Percentiles rank a stretch among this genome's conserved stretches.
Evolutionary conservation across 2,329 filamentous ascomycete genomes (phyloP).

Genomic region (Exophiala aquamarina): DNA sequence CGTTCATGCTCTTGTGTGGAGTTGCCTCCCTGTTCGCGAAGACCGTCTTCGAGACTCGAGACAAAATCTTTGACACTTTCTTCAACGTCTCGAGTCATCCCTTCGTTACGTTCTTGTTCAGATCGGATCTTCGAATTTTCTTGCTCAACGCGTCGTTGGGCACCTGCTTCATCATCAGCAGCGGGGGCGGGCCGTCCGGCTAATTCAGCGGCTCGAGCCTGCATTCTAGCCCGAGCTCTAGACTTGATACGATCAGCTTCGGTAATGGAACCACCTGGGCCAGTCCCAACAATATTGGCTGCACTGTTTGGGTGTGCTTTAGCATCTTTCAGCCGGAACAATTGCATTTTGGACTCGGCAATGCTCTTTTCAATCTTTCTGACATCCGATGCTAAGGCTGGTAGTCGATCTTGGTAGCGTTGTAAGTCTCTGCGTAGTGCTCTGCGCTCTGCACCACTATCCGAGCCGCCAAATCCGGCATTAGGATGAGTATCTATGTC

Average conservation of each 20-base stretch:
- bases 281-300: constrained; percentile 82
- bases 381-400: constrained; percentile 88
- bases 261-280: constrained; percentile 84
- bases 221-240: constrained; percentile 96
- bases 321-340: constrained; percentile 90
- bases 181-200: constrained; percentile 78
- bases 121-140: constrained; percentile 77
- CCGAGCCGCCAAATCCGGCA: constrained; percentile 65
- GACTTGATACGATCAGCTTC: constrained; percentile 94
- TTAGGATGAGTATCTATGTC: constrained; percentile 93
- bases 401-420: constrained; percentile 81
- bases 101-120: constrained; percentile 91
- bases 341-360: constrained; percentile 83
- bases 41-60: constrained; percentile 76
- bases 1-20: constrained; percentile 83
- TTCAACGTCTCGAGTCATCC: constrained; percentile 95
- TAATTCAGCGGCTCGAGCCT: constrained; percentile 89
- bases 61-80: constrained; percentile 91
- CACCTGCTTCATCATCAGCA: constrained; percentile 70
- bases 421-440: constrained; percentile 87
- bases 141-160: constrained; percentile 82
- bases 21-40: constrained; percentile 77
- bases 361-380: constrained; percentile 89
- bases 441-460: constrained; percentile 85
- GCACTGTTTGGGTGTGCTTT: constrained; percentile 85